Evolutionary conservation across 129 eudicot genomes (phyloP).

Genomic region (Daucus carota): DNA sequence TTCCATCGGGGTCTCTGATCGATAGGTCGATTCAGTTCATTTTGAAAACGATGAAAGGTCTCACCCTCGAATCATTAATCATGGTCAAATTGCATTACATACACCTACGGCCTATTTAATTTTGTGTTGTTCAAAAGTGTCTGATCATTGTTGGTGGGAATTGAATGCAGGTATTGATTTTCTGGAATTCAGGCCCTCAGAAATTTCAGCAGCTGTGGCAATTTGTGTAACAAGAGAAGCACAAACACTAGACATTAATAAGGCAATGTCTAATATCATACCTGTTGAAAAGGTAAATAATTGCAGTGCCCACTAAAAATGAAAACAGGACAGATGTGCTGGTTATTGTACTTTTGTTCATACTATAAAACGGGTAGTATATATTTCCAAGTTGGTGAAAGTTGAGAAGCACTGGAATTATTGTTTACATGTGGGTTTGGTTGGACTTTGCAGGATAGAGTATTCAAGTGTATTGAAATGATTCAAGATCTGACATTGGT

Average conservation of each 20-base stretch:
- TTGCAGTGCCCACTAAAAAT: slow-evolving; percentile 18
- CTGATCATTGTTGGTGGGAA: slow-evolving; percentile 25
- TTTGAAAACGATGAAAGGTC: slow-evolving; percentile 40
- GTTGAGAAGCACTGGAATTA: background rate
- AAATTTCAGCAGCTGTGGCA: slow-evolving; percentile 62
- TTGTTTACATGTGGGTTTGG: background rate
- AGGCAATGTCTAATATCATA: slow-evolving; percentile 27
- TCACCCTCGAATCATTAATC: background rate
- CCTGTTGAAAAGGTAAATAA: slow-evolving; percentile 40
- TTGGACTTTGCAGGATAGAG: slow-evolving; percentile 37
- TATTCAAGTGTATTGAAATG: slow-evolving; percentile 47
- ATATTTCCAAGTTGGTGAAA: slow-evolving; percentile 1
- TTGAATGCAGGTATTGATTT: slow-evolving; percentile 63
- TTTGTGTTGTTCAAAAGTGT: background rate
- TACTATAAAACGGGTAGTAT: background rate
- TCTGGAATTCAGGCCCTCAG: slow-evolving; percentile 65
- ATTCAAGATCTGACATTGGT: slow-evolving; percentile 31
- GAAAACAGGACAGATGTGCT: slow-evolving; percentile 6
- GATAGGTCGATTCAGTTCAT: slow-evolving; percentile 38
- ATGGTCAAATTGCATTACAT: background rate
- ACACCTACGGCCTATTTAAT: background rate
- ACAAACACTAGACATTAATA: slow-evolving; percentile 34
- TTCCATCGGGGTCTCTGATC: slow-evolving; percentile 21
- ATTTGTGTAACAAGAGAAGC: slow-evolving; percentile 36
- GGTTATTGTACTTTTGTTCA: slow-evolving; percentile 3